Percentiles rank a stretch among this genome's conserved stretches.
Evolutionary conservation across 148 eudicot species (phyloP).

Genomic region (Rhododendron simsii): DNA sequence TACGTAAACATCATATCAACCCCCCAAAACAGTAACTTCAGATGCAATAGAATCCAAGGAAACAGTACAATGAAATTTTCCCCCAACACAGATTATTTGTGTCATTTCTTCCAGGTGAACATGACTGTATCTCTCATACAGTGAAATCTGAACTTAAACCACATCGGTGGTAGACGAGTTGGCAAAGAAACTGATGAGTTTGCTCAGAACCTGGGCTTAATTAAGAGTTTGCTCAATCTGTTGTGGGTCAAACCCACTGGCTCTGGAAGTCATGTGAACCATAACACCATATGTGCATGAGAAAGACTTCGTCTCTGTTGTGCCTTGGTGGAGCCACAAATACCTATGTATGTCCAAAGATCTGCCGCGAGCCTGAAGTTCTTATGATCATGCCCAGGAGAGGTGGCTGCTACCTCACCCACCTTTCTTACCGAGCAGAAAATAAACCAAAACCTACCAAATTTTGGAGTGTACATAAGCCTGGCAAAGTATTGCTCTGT

Average conservation of each 20-base stretch:
- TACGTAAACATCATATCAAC: not conserved
- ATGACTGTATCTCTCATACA: too few relatives aligned
- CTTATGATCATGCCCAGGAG: not conserved
- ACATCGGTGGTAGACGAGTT: too few relatives aligned
- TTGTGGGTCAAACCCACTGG: too few relatives aligned
- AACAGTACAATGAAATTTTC: not conserved
- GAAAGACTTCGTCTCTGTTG: too few relatives aligned
- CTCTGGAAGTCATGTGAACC: too few relatives aligned
- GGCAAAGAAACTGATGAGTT: too few relatives aligned
- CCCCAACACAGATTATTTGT: not conserved
- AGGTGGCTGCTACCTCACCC: too few relatives aligned
- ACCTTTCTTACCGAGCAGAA: not conserved
- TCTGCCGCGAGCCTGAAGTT: not conserved
- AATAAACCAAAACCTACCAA: not conserved
- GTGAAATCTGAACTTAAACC: too few relatives aligned
- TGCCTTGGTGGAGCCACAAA: too few relatives aligned
- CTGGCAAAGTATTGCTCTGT: not conserved
- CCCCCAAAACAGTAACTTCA: not conserved
- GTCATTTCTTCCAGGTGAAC: too few relatives aligned
- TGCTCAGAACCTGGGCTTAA: too few relatives aligned
- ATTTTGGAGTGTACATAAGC: not conserved
- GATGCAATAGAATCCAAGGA: not conserved
- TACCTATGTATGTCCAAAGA: not conserved
- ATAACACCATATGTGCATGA: not conserved
- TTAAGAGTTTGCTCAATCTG: too few relatives aligned